phyloP scores from a whole-genome alignment of 768 basidiomycete genomes.

The Lanmaoa rubissima region DNA sequence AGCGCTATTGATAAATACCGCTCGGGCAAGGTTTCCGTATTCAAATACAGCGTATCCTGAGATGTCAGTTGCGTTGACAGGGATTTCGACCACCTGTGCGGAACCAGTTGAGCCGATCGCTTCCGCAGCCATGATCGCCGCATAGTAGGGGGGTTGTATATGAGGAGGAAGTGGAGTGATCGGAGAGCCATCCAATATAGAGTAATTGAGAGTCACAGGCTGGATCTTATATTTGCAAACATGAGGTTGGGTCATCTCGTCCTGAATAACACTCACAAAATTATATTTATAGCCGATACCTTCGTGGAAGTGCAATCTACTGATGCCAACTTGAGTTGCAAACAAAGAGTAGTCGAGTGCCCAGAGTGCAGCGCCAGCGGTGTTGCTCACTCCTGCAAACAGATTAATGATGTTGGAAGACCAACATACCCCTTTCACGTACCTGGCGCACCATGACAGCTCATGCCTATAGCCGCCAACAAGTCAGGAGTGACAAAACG shows the following conservation, averaged over 20 bases:
- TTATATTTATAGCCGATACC: constrained; percentile 74
- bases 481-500: background rate
- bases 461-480: constrained; percentile 21
- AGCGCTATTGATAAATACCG: constrained; percentile 57
- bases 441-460: constrained; percentile 39
- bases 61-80: constrained; percentile 44
- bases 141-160: constrained; percentile 66
- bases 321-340: constrained; percentile 54
- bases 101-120: constrained; percentile 49
- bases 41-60: constrained; percentile 67
- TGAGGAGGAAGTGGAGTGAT: constrained; percentile 56
- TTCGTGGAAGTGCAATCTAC: constrained; percentile 59
- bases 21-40: constrained; percentile 39
- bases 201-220: constrained; percentile 55
- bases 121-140: constrained; percentile 57
- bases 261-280: constrained; percentile 36
- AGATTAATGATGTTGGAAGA: background rate
- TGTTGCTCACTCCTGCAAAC: constrained; percentile 57
- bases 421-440: background rate
- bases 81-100: constrained; percentile 46
- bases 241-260: background rate
- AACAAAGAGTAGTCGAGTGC: constrained; percentile 62
- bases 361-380: constrained; percentile 71
- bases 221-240: constrained; percentile 48
- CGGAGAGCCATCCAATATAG: constrained; percentile 52